Conservation (phyloP, 2,329 filamentous ascomycete species). For the Beauveria rudraprayagi region DNA sequence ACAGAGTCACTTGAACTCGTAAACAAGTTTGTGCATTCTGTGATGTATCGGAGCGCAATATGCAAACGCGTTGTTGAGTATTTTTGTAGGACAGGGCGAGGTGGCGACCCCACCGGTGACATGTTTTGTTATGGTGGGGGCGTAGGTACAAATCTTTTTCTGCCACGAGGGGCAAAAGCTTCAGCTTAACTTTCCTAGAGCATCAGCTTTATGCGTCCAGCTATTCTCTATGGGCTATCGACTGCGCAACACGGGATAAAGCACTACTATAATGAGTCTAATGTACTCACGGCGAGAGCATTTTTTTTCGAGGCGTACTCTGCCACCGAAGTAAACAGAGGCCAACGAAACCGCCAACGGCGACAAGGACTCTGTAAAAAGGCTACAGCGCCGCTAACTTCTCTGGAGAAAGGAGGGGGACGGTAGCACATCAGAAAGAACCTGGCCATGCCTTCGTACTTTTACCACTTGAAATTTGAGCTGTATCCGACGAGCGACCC, state of each 20-base stretch:
- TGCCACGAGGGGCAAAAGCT: not conserved
- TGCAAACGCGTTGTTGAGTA: not conserved
- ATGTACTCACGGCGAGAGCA: not conserved
- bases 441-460: conserved; percentile 49
- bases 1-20: conserved; percentile 13
- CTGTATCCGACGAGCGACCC: conserved; percentile 39
- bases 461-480: conserved; percentile 60
- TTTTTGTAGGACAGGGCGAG: not conserved
- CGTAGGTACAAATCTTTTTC: not conserved
- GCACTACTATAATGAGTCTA: not conserved
- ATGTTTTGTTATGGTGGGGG: not conserved
- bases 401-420: not conserved
- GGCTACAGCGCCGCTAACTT: no score
- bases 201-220: not conserved
- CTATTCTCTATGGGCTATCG: not conserved
- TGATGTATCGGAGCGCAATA: no score
- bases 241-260: not conserved
- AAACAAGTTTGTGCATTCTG: not conserved
- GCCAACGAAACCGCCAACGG: not conserved
- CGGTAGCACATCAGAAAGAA: no score
- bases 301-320: not conserved
- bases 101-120: not conserved
- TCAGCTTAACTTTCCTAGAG: not conserved
- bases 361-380: no score
- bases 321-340: not conserved